These are phyloP conservation scores for Pseudocercospora fijiensis DNA, from an alignment of 2,329 filamentous ascomycete genomes.

Conservation along the genomic window DNA sequence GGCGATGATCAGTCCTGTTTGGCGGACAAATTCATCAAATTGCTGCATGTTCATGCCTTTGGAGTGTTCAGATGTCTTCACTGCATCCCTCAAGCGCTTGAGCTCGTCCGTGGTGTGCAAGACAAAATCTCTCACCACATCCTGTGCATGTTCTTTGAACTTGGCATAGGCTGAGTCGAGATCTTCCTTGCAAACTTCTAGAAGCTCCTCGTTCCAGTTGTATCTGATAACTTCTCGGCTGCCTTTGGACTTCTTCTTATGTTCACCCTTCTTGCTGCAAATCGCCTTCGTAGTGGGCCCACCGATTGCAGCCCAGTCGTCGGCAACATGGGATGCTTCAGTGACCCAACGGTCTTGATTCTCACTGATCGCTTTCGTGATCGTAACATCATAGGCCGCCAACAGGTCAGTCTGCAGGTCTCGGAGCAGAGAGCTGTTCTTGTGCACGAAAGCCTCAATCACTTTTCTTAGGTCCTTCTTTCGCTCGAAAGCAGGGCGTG, in stretches of 20 bases:
- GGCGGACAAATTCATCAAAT: not conserved
- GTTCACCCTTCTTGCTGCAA: not conserved
- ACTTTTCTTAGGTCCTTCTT: constrained; percentile 16
- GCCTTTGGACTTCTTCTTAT: not conserved
- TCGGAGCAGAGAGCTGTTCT: not conserved
- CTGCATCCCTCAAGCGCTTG: not conserved
- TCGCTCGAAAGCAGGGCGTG: constrained; percentile 18
- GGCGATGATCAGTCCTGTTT: not conserved
- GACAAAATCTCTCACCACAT: not conserved
- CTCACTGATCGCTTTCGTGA: not conserved
- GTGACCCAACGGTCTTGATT: not conserved
- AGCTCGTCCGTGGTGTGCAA: not conserved
- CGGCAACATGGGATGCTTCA: not conserved
- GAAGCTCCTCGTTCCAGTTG: constrained; percentile 6
- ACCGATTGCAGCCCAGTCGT: not conserved
- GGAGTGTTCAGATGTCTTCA: not conserved
- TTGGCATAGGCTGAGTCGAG: not conserved
- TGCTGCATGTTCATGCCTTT: not conserved
- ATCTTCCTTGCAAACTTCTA: not conserved
- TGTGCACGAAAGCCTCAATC: not conserved
- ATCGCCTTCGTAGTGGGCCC: not conserved
- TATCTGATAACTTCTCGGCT: not conserved
- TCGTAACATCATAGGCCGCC: not conserved
- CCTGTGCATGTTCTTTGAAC: not conserved
- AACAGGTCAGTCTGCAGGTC: not conserved